A percentile compares a stretch with the other conserved stretches of the same genome.
Evolutionary conservation across 768 basidiomycete species (phyloP).

Genomic region (Hebeloma cylindrosporum): DNA sequence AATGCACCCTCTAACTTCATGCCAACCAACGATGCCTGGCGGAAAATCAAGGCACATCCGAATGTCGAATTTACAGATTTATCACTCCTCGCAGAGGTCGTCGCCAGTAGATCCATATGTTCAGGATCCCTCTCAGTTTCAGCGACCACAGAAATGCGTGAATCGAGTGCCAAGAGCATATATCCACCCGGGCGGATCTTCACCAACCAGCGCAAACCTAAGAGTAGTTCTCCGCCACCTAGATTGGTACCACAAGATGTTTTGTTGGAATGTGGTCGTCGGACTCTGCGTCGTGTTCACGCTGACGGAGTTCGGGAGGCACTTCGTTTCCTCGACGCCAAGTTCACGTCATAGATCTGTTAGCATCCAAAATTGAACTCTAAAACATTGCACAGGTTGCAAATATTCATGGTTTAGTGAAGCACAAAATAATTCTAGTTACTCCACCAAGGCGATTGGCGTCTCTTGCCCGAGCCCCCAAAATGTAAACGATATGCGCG

Average conservation of each 20-base stretch:
- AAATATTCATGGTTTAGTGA: not conserved
- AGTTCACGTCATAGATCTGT: slow-evolving; percentile 40
- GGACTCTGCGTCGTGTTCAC: slow-evolving; percentile 64
- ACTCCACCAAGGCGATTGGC: slow-evolving; percentile 1
- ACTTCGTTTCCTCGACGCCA: slow-evolving; percentile 69
- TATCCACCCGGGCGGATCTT: too few relatives aligned
- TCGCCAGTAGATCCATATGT: slow-evolving; percentile 79
- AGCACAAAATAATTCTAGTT: slow-evolving; percentile 11
- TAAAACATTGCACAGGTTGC: not conserved
- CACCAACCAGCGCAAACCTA: too few relatives aligned
- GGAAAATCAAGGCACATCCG: slow-evolving; percentile 82
- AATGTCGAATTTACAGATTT: slow-evolving; percentile 86
- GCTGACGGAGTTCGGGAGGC: slow-evolving; percentile 75
- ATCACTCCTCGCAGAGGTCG: slow-evolving; percentile 82
- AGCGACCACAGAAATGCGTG: too few relatives aligned
- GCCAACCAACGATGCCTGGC: slow-evolving; percentile 82
- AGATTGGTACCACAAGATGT: slow-evolving; percentile 62
- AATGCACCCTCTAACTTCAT: slow-evolving; percentile 51
- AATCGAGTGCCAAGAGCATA: too few relatives aligned
- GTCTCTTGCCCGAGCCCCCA: slow-evolving; percentile 1
- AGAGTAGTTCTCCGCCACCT: slow-evolving; percentile 38
- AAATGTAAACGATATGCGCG: slow-evolving; percentile 17
- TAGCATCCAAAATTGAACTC: not conserved
- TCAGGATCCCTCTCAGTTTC: slow-evolving; percentile 67
- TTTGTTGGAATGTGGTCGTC: slow-evolving; percentile 60